These are phyloP conservation scores for Penicillium nucicola DNA, from an alignment of 495 filamentous ascomycete species.

Conservation along the genomic window DNA sequence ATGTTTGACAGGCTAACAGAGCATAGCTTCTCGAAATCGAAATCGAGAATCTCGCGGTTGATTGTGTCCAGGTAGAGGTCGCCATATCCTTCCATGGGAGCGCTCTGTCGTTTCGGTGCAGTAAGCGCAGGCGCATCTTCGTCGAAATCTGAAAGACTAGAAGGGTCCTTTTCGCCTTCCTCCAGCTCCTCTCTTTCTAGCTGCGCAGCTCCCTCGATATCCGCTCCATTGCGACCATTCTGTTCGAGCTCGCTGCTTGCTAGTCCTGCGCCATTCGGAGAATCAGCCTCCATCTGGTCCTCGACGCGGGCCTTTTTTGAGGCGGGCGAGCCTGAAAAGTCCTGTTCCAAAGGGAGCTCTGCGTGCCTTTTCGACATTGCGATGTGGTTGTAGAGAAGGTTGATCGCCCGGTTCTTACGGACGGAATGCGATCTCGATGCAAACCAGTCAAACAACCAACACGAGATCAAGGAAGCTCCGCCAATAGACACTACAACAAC, in stretches of 20 bases:
- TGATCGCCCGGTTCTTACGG: conserved; percentile 10
- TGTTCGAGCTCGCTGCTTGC: conserved; percentile 27
- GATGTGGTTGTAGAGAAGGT: conserved; percentile 15
- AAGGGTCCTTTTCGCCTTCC: conserved; percentile 33
- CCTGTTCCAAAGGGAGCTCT: conserved; percentile 69
- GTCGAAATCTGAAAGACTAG: conserved; percentile 31
- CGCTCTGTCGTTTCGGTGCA: conserved; percentile 59
- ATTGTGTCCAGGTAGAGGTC: conserved; percentile 99
- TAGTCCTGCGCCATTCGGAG: conserved; percentile 38
- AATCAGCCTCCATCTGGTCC: conserved; percentile 40
- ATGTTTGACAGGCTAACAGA: conserved; percentile 94
- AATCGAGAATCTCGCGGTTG: conserved; percentile 80
- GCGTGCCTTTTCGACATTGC: conserved; percentile 76
- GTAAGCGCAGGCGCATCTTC: conserved; percentile 41
- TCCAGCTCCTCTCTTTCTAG: conserved; percentile 38
- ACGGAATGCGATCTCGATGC: conserved; percentile 23
- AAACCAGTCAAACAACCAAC: conserved; percentile 41
- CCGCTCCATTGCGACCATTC: conserved; percentile 35
- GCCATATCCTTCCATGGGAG: conserved; percentile 82
- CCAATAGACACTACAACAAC: neutral
- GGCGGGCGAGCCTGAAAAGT: conserved; percentile 60
- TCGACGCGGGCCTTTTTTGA: conserved; percentile 74
- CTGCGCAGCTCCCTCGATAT: conserved; percentile 37
- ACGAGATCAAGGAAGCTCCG: neutral
- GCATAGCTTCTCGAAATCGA: conserved; percentile 98